These are phyloP conservation scores for Leccinum rimulosum DNA, from an alignment of 768 basidiomycete genomes.

Conservation along the genomic window DNA sequence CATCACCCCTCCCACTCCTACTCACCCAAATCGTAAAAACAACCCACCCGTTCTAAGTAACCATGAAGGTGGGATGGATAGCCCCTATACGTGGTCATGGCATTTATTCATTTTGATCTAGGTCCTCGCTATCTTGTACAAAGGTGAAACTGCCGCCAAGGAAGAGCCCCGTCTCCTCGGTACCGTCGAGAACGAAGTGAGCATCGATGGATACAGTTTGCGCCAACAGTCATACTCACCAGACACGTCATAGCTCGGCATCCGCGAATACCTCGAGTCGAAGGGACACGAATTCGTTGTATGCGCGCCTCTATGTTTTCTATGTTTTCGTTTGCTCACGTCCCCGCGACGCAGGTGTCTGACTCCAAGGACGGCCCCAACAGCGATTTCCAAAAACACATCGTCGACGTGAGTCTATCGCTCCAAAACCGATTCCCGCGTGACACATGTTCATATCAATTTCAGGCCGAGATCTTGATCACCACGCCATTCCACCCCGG, in stretches of 20 bases:
- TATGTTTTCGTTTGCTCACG: background rate
- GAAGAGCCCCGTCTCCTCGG: conserved; percentile 76
- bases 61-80: conserved; percentile 42
- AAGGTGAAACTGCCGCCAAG: conserved; percentile 60
- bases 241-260: conserved; percentile 55
- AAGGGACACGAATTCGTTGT: conserved; percentile 77
- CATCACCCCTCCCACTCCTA: conserved; percentile 8
- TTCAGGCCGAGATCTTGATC: conserved; percentile 73
- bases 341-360: conserved; percentile 48
- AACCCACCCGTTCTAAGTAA: conserved; percentile 3
- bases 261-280: conserved; percentile 64
- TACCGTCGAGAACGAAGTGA: conserved; percentile 75
- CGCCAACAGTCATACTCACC: background rate
- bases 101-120: conserved; percentile 24
- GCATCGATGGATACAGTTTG: conserved; percentile 1
- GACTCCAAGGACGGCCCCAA: conserved; percentile 81
- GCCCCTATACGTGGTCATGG: background rate
- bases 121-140: conserved; percentile 75
- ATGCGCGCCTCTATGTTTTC: conserved; percentile 17
- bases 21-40: background rate
- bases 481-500: conserved; percentile 88
- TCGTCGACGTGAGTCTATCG: conserved; percentile 60
- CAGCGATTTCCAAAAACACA: conserved; percentile 80
- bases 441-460: conserved; percentile 6
- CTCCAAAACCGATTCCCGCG: conserved; percentile 3